Evolutionary conservation across 768 basidiomycete species (phyloP), one percentile per base, ranked within the genome.

Genomic region (Boletus patriciae): DNA sequence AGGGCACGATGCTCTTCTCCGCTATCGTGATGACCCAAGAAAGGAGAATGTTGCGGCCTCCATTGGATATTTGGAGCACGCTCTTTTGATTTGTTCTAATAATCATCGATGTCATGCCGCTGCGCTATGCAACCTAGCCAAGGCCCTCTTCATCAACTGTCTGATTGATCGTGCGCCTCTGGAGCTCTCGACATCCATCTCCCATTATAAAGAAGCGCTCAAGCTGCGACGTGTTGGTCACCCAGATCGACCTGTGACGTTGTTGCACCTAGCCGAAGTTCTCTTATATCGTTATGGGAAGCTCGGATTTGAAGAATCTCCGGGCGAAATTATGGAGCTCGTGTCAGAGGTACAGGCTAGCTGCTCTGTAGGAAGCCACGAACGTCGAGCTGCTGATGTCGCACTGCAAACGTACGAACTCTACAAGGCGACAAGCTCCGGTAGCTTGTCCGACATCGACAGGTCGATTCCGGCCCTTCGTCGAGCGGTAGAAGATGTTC

Each of bases 41-140:
- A n/a, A 41, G 6, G 44, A 19, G 8, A 6, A 37, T n/a, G 9
- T 63, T 2, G 13, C n/a, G 1, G 3, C 2, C 1, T 41, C 62
- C 3, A 3, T 55, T 23, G 43, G 6, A 12, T 40, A 41, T 40
- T 64, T 64, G 19, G 31, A 48, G 36, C 18, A 4, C 4, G 61
- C 62, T 8, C 51, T 59, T 6, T 8, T 29, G 3, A 16, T 10
- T 8, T 65, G 64, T 38, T 42, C 50, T 2, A 3, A 18, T 1
- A 40, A 29, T 5, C 27, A 59, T 33, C 37, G 18, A 8, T 23
- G 43, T 40, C 46, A 18, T 11, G 52, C 54, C 2, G 52, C 46
- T 18, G 57, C 34, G 1, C 40, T 62, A 2, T 62, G 16, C 15
- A 65, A 65, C 37, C 46, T 62, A 4, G 64, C 55, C 5, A 45